Evolutionary conservation across 148 eudicot species (phyloP), one percentile per base, ranked within the genome.

Genomic region (Limonium bicolor): DNA sequence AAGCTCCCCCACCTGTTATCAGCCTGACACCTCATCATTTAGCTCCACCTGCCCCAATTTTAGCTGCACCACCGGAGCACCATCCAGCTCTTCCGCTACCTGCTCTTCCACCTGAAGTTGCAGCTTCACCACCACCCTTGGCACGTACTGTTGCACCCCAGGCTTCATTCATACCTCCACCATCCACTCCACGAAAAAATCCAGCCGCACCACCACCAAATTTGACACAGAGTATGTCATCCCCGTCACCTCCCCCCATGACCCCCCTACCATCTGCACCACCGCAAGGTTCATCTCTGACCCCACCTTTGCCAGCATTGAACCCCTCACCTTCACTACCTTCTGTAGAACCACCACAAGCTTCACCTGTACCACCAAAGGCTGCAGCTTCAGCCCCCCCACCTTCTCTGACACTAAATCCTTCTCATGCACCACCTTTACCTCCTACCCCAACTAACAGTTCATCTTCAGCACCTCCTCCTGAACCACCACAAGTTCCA

Each of bases 61-160:
- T 11, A n/a, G 36, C 1, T 10, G 36, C 1, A 15, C 3, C 36
- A 32, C 36, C 36, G 14, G 4, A 11, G 0, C 33, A 29, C 12
- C 33, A 29, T 8, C 29, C 18, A 38, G 27, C 64, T 31, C 1
- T 34, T 23, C 10, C 37, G 12, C 25, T 34, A 20, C 26, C 16
- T 28, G 20, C 48, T 23, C 21, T 41, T 20, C 65, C 48, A 53
- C 15, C 12, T 20, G 51, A 35, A 35, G 38, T n/a, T 35, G 16
- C 12, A 11, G 17, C 38, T n/a, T n/a, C n/a, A n/a, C n/a, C n/a
- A n/a, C n/a, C n/a, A n/a, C n/a, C n/a, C n/a, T n/a, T n/a, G n/a
- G n/a, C 63, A 23, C 28, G 20, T 4, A 33, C 20, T 38, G 37
- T 43, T 29, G 43, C 55, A 29, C 55, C 27, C 25, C 49, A 31